These are phyloP conservation scores for Lycium ferocissimum DNA, from an alignment of 257 asterid genomes.

Conservation along the genomic window DNA sequence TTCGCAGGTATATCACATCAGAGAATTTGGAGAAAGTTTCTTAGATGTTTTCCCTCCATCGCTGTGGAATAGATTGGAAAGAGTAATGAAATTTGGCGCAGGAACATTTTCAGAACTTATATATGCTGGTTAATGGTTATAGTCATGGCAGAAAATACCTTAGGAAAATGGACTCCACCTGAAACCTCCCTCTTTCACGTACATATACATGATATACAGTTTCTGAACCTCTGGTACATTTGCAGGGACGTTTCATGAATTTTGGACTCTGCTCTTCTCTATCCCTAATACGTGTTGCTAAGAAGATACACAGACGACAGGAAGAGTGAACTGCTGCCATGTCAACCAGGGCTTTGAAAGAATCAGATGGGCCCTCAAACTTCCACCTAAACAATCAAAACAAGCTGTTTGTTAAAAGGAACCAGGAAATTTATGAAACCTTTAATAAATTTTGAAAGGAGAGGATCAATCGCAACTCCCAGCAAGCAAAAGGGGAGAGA, in stretches of 20 bases:
- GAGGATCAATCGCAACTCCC: not conserved
- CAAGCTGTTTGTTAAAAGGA: not conserved
- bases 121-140: not conserved
- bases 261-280: constrained; percentile 62
- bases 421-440: constrained; percentile 13
- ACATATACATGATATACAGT: constrained; percentile 75
- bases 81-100: not conserved
- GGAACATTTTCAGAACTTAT: constrained; percentile 7
- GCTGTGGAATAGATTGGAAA: not conserved
- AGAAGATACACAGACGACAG: constrained; percentile 88
- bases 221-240: constrained; percentile 62
- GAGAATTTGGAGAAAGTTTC: not conserved
- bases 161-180: constrained; percentile 79
- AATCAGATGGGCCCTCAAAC: constrained; percentile 88
- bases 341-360: constrained; percentile 95
- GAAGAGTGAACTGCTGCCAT: constrained; percentile 99
- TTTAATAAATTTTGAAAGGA: not conserved
- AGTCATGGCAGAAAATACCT: constrained; percentile 52
- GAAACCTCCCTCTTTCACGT: constrained; percentile 91
- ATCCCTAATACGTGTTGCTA: constrained; percentile 77
- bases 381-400: constrained; percentile 72
- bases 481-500: not conserved
- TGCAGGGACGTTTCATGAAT: constrained; percentile 87
- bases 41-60: not conserved
- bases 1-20: not conserved